Conservation (phyloP, 306 rosid species). For the Vigna mungo region DNA sequence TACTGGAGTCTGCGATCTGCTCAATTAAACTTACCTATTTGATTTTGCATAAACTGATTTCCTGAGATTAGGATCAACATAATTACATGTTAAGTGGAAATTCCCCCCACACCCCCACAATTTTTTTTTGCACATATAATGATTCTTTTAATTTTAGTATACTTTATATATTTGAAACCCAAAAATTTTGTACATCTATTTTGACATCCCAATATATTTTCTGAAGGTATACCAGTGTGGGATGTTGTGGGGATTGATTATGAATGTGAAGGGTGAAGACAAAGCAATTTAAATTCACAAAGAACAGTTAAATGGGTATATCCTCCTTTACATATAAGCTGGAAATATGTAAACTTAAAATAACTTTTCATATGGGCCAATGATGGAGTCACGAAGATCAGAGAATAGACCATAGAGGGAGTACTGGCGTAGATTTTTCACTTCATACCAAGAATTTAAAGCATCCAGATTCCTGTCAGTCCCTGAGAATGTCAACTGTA, state of each 20-base stretch:
- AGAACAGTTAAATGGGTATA: background rate
- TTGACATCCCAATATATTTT: too few species aligned
- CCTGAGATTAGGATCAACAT: slow-evolving; percentile 29
- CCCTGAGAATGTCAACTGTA: slow-evolving; percentile 86
- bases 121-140: too few species aligned
- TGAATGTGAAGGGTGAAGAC: slow-evolving; percentile 11
- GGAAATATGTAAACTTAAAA: slow-evolving; percentile 13
- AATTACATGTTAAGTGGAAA: slow-evolving; percentile 17
- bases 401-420: slow-evolving; percentile 72
- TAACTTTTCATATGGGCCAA: slow-evolving; percentile 38
- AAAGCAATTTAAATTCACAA: slow-evolving; percentile 7
- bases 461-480: slow-evolving; percentile 79
- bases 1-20: background rate
- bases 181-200: too few species aligned
- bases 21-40: slow-evolving; percentile 3
- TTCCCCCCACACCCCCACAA: background rate
- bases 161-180: too few species aligned
- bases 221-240: too few species aligned
- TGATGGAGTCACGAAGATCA: slow-evolving; percentile 56
- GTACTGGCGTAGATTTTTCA: slow-evolving; percentile 62
- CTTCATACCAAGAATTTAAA: slow-evolving; percentile 91
- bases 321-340: slow-evolving; percentile 12
- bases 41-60: slow-evolving; percentile 19
- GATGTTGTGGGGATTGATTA: slow-evolving; percentile 8
- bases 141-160: too few species aligned